Base-by-base conservation (phyloP, 768 basidiomycete species). In the Peribolospora baueri region DNA sequence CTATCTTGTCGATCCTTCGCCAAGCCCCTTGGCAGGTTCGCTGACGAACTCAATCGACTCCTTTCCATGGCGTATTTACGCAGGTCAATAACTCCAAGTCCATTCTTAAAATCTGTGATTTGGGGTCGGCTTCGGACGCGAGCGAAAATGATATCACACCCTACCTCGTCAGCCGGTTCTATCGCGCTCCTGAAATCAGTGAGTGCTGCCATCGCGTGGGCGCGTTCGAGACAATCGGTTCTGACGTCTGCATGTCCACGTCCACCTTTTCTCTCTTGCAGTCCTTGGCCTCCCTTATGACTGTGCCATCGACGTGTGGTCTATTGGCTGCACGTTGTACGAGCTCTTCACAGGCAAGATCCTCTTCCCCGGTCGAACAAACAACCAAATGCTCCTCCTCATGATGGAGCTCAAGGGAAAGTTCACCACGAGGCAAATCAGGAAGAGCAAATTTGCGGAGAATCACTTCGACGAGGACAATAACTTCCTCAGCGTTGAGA, bases 161-260 rank as follows among this genome's bases (percentile, higher is more conserved):
- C 7, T 97, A 98, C 68, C 79, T 98, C 54, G 93, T 95, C 57
- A 87, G 84, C 61, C 74, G 93, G 49, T 98, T 97, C 69, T 97
- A 98, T 66, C 84, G 93, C 48, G 91, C 91, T 2, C 93, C 93
- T 2, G 93, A 98, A 70, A 97, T 97, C 65, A 98, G 91, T 95
- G 64, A 65, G 76, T 73, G 60, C 25, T 4, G 10, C 5, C 54
- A 9, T 48, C 39, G 43, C 25, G 46, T 45, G 14, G 25, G 25
- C 25, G 25, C 25, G 25, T 25, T 25, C 25, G 25, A n/a, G 41
- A 45, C 48, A 46, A 45, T 11, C 36, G n/a, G 52, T 42, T 50
- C 55, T 56, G n/a, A 38, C 10, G 14, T 10, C 36, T 25, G 14
- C 14, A 25, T 10, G 8, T n/a, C 49, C 41, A 51, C 47, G 7